Conservation (phyloP, 805 yeast genomes). For the Yamadazyma scolyti region DNA sequence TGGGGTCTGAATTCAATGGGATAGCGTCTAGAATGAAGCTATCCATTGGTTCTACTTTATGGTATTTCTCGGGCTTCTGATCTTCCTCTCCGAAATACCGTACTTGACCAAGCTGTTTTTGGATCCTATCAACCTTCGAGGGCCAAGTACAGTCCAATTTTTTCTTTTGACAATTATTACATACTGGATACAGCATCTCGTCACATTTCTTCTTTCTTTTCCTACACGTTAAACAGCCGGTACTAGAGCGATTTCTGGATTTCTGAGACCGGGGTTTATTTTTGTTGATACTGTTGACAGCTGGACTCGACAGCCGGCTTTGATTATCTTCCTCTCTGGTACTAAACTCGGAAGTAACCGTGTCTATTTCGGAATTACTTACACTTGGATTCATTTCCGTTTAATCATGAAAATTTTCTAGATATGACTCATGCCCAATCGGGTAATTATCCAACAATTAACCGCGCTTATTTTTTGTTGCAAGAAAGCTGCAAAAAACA, state of each 20-base stretch:
- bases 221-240: constrained; percentile 32
- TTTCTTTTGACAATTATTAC: constrained; percentile 21
- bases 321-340: too few species aligned
- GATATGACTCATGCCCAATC: constrained; percentile 21
- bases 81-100: constrained; percentile 17
- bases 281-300: too few species aligned
- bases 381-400: too few species aligned
- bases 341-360: too few species aligned
- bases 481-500: too few species aligned
- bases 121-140: constrained; percentile 16
- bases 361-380: too few species aligned
- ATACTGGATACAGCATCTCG: constrained; percentile 27
- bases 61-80: constrained; percentile 1
- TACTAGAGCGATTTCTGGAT: constrained; percentile 21
- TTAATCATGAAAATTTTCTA: neutral
- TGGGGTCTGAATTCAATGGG: too few species aligned
- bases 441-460: constrained; percentile 19
- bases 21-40: too few species aligned
- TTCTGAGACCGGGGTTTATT: constrained; percentile 2
- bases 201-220: constrained; percentile 28
- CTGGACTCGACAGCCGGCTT: too few species aligned
- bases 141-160: constrained; percentile 26
- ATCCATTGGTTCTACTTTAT: too few species aligned
- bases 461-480: constrained; percentile 35
- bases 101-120: constrained; percentile 18